Percentiles rank a stretch among this genome's conserved stretches.
These are phyloP conservation scores for Verbena officinalis DNA, from an alignment of 257 asterid genomes.

Conservation along the genomic window DNA sequence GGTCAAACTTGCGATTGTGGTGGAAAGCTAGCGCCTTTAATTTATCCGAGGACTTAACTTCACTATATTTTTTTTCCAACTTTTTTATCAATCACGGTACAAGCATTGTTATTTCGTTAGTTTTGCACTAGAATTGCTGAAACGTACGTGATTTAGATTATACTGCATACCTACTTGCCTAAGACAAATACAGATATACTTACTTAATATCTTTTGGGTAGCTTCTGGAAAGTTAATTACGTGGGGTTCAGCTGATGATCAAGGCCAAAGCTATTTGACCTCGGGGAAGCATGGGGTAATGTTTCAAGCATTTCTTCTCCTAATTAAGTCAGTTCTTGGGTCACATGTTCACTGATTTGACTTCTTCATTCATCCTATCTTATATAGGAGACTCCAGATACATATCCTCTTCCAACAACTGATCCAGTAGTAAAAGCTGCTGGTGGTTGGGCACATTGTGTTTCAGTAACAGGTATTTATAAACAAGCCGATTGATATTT, in stretches of 20 bases:
- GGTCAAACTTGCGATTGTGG: not conserved
- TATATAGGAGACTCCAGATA: constrained; percentile 65
- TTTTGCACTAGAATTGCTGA: not conserved
- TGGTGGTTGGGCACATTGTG: constrained; percentile 89
- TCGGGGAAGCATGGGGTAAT: constrained; percentile 88
- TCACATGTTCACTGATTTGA: constrained; percentile 27
- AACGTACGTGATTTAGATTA: not conserved
- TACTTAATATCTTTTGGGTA: constrained; percentile 27
- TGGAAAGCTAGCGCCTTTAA: constrained; percentile 1
- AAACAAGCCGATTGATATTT: not conserved
- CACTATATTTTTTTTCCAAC: not conserved
- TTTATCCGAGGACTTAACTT: not conserved
- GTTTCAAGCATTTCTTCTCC: not conserved
- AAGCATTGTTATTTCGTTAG: not conserved
- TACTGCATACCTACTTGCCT: constrained; percentile 2
- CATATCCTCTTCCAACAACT: constrained; percentile 57
- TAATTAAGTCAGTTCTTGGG: constrained; percentile 6
- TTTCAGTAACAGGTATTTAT: constrained; percentile 60
- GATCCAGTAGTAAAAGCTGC: constrained; percentile 61
- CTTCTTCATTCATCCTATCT: constrained; percentile 24
- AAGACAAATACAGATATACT: not conserved
- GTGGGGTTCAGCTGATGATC: constrained; percentile 92
- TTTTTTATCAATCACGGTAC: not conserved
- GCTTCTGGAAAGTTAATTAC: constrained; percentile 62
- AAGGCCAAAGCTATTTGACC: constrained; percentile 82